These are phyloP conservation scores for Gamarada debralockiae DNA, from an alignment of 495 filamentous ascomycete genomes.

Conservation along the genomic window DNA sequence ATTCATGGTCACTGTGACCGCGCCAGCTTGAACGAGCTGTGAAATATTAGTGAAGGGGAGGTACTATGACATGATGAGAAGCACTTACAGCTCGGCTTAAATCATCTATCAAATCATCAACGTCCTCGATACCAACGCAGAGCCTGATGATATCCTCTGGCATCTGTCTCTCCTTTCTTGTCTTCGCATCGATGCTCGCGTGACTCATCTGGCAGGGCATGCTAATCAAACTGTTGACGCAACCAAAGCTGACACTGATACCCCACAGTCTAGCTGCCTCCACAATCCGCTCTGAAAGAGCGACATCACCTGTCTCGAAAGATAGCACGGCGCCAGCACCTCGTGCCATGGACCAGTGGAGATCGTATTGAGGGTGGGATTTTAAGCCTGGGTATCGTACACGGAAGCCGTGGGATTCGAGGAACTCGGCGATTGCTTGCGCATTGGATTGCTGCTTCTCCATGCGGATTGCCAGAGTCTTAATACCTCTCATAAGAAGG, in stretches of 20 bases:
- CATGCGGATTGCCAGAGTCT: conserved; percentile 96
- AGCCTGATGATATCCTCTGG: conserved; percentile 94
- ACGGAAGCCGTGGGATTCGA: conserved; percentile 86
- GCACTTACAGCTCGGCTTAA: conserved; percentile 75
- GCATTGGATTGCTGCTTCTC: conserved; percentile 96
- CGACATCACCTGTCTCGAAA: conserved; percentile 88
- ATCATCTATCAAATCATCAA: conserved; percentile 90
- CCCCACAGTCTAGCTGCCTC: conserved; percentile 89
- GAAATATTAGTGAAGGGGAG: conserved; percentile 11
- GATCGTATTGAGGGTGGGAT: conserved; percentile 92
- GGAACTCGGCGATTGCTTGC: conserved; percentile 83
- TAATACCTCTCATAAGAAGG: conserved; percentile 89
- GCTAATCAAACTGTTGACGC: conserved; percentile 96
- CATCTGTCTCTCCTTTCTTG: conserved; percentile 80
- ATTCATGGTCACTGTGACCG: conserved; percentile 78
- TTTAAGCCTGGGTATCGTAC: conserved; percentile 92
- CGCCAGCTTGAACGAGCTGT: conserved; percentile 89
- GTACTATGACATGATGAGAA: conserved; percentile 3
- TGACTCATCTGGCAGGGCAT: conserved; percentile 99
- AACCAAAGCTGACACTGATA: conserved; percentile 95
- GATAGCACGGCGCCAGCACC: conserved; percentile 91
- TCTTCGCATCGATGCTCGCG: conserved; percentile 95
- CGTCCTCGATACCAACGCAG: conserved; percentile 96
- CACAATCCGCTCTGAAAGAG: conserved; percentile 84
- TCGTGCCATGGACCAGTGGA: conserved; percentile 92